Evolutionary conservation across 139 green algal genomes (phyloP).

Genomic region (Tetradesmus obliquus): DNA sequence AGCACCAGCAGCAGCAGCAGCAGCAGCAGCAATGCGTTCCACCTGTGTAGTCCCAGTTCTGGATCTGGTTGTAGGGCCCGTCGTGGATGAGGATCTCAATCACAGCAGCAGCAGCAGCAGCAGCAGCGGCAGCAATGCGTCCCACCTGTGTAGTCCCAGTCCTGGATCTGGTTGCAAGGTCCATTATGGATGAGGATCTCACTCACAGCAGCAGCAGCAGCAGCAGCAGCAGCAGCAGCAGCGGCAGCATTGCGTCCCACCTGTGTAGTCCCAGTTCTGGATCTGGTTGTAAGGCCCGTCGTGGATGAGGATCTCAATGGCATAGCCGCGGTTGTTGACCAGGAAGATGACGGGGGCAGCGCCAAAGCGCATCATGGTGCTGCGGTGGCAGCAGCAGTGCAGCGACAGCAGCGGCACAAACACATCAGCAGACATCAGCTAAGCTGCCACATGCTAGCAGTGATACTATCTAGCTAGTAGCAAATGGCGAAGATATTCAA

Average conservation of each 20-base stretch:
- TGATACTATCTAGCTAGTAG: too few species aligned
- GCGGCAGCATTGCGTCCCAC: background rate
- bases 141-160: conserved; percentile 39
- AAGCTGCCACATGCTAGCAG: background rate
- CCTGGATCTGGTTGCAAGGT: conserved; percentile 48
- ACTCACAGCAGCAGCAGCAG: conserved; percentile 65
- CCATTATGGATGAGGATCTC: conserved; percentile 60
- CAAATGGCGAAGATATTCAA: too few species aligned
- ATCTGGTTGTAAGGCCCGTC: conserved; percentile 53
- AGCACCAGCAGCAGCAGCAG: background rate
- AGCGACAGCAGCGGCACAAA: background rate
- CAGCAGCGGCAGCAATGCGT: background rate
- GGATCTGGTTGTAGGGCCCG: conserved; percentile 50
- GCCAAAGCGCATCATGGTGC: conserved; percentile 80
- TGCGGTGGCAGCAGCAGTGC: background rate
- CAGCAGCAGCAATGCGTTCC: background rate
- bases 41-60: conserved; percentile 25
- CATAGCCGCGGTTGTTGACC: conserved; percentile 88
- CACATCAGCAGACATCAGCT: background rate
- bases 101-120: conserved; percentile 5
- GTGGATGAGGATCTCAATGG: conserved; percentile 71
- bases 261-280: conserved; percentile 41
- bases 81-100: conserved; percentile 69
- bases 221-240: background rate
- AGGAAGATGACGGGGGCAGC: conserved; percentile 86